These are phyloP conservation scores for Yamadazyma takamatsuzukensis DNA, from an alignment of 805 yeast species.

Conservation along the genomic window DNA sequence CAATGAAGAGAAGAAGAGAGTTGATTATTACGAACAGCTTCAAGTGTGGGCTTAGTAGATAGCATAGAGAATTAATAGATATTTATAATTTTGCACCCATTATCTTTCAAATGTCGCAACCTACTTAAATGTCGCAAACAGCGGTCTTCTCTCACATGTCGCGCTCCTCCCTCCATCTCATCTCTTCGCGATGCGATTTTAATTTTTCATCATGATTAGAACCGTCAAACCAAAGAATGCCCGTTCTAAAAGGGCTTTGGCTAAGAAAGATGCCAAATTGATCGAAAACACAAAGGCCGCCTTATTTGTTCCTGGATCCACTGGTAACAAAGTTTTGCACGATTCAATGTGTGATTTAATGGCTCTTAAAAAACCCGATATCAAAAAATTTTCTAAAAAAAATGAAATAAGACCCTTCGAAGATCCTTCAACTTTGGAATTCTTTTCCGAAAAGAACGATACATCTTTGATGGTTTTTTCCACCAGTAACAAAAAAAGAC, in stretches of 20 bases:
- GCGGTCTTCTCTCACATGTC: background rate
- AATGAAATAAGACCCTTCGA: constrained; percentile 92
- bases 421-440: constrained; percentile 79
- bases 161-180: constrained; percentile 1
- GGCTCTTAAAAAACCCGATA: constrained; percentile 87
- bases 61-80: constrained; percentile 1
- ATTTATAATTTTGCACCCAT: background rate
- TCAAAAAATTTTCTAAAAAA: constrained; percentile 82
- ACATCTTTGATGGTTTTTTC: constrained; percentile 77
- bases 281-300: constrained; percentile 90
- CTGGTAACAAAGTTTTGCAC: constrained; percentile 73
- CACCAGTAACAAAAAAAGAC: constrained; percentile 84
- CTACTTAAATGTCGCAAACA: background rate
- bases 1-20: constrained; percentile 36
- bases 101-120: background rate
- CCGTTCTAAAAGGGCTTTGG: constrained; percentile 91
- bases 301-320: constrained; percentile 85
- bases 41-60: constrained; percentile 57
- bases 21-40: constrained; percentile 72
- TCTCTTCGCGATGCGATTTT: constrained; percentile 24
- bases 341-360: constrained; percentile 86
- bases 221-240: constrained; percentile 80
- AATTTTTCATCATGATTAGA: constrained; percentile 16
- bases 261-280: constrained; percentile 80
- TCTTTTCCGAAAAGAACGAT: constrained; percentile 94